These are phyloP conservation scores for Obelidium mucronatum DNA, from an alignment of 192 early-diverging fungal species.

Conservation along the genomic window DNA sequence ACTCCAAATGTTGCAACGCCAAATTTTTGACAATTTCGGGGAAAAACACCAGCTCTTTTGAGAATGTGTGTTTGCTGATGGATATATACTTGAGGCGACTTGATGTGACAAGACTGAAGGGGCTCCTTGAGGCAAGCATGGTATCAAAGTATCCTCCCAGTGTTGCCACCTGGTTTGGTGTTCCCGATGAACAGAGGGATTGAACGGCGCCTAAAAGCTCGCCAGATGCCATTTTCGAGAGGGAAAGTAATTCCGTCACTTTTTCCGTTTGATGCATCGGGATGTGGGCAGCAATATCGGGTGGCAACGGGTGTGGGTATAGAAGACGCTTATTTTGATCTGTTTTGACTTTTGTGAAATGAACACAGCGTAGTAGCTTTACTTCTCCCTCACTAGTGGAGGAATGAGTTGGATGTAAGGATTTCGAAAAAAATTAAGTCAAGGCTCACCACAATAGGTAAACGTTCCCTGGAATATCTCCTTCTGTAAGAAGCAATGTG, in stretches of 20 bases:
- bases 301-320: neutral
- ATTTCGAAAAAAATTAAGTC: too few species aligned
- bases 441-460: conserved; percentile 16
- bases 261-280: neutral
- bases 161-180: conserved; percentile 26
- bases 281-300: neutral
- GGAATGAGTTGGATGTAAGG: neutral
- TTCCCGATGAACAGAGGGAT: neutral
- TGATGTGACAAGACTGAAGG: conserved; percentile 1
- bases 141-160: neutral
- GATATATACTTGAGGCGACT: conserved; percentile 12
- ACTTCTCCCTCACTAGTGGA: conserved; percentile 1
- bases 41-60: conserved; percentile 1
- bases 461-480: neutral
- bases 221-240: neutral
- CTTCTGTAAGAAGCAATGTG: conserved; percentile 10
- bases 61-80: conserved; percentile 13
- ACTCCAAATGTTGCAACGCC: neutral
- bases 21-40: conserved; percentile 13
- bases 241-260: neutral
- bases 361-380: neutral
- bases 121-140: neutral
- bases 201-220: neutral
- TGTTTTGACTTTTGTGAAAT: neutral
- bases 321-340: neutral